Conservation (phyloP, 768 basidiomycete genomes). For the Lentinula aciculospora region DNA sequence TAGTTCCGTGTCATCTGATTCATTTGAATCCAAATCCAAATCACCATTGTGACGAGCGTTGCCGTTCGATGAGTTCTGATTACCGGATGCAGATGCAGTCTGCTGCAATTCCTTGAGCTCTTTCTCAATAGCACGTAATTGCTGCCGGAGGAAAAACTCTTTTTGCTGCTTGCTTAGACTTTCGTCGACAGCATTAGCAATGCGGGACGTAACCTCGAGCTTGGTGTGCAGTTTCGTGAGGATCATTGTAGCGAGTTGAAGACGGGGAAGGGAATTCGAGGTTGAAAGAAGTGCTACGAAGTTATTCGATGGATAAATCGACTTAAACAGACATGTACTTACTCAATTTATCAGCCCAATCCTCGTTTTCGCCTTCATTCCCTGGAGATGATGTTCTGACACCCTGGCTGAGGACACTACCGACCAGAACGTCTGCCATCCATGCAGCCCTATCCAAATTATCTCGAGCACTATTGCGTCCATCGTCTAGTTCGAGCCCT, state of each 20-base stretch:
- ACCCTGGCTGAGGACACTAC: conserved; percentile 29
- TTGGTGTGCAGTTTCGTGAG: conserved; percentile 75
- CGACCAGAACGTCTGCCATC: conserved; percentile 75
- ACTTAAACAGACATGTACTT: conserved; percentile 17
- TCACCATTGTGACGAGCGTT: conserved; percentile 21
- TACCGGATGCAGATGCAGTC: conserved; percentile 7
- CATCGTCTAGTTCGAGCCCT: conserved; percentile 18
- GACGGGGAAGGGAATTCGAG: conserved; percentile 53
- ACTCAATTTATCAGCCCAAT: conserved; percentile 73
- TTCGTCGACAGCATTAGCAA: conserved; percentile 75
- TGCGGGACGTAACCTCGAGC: conserved; percentile 76
- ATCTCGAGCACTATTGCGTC: conserved; percentile 3
- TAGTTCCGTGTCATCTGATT: conserved; percentile 75
- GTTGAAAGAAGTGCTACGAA: conserved; percentile 55
- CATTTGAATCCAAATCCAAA: conserved; percentile 69
- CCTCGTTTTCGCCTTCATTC: conserved; percentile 31
- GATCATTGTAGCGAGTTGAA: conserved; percentile 62
- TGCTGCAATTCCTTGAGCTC: conserved; percentile 58
- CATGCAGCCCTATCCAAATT: conserved; percentile 42
- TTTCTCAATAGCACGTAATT: conserved; percentile 74
- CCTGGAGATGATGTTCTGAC: not conserved
- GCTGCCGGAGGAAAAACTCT: conserved; percentile 81
- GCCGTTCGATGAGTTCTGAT: conserved; percentile 11
- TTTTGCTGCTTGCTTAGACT: conserved; percentile 86
- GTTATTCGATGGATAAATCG: conserved; percentile 1